Conservation (phyloP, 169 alveolate species). For the Cryptosporidium canis region DNA sequence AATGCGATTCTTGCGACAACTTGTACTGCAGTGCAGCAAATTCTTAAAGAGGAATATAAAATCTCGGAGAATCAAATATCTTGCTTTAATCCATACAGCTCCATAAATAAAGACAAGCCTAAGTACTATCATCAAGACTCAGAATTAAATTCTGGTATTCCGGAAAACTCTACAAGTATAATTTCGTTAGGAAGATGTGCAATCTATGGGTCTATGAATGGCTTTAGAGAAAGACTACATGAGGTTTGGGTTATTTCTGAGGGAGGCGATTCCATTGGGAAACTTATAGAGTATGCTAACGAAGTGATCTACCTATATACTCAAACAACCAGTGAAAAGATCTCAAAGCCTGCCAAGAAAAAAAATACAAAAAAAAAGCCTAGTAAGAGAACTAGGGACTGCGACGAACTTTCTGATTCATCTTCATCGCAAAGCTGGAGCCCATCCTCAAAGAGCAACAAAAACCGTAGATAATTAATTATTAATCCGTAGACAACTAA, state of each 20-base stretch:
- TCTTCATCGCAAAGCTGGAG: constrained; percentile 55
- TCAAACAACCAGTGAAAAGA: constrained; percentile 26
- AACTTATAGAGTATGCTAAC: background rate
- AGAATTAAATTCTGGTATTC: background rate
- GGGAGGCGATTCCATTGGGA: background rate
- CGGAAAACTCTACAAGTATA: constrained; percentile 3
- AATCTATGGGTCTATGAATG: background rate
- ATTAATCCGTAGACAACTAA: background rate
- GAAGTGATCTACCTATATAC: constrained; percentile 27
- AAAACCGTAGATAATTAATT: background rate
- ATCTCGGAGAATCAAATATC: constrained; percentile 36
- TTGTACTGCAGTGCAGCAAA: constrained; percentile 24
- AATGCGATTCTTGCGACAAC: constrained; percentile 17
- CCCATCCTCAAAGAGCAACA: background rate
- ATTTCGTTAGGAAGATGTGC: constrained; percentile 9
- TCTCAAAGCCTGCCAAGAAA: background rate
- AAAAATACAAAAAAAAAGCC: background rate
- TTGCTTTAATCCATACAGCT: constrained; percentile 31
- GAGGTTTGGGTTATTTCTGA: constrained; percentile 22
- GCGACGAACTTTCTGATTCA: constrained; percentile 22
- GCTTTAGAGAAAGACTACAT: constrained; percentile 14
- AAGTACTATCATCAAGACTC: constrained; percentile 33
- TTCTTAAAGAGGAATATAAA: constrained; percentile 53
- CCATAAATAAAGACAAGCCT: constrained; percentile 32
- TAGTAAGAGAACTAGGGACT: constrained; percentile 18